Percentiles rank a stretch among this genome's conserved stretches.
Evolutionary conservation across 164 flowering plant species (phyloP).

Genomic region (Tinospora cordifolia): DNA sequence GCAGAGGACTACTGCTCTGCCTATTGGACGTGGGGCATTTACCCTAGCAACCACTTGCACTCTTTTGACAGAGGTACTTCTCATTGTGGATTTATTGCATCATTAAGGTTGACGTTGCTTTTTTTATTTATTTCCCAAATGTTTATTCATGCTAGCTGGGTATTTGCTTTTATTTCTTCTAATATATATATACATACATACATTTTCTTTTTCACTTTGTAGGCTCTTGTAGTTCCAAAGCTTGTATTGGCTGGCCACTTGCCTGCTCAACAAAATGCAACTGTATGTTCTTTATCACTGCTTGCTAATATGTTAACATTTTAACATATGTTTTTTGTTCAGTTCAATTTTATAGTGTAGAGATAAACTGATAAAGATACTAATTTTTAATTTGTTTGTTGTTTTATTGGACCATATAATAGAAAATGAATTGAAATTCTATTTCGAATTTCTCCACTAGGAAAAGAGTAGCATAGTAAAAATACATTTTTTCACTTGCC

Average conservation of each 20-base stretch:
- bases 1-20: conserved; percentile 90
- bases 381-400: neutral
- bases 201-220: conserved; percentile 17
- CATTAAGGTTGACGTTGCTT: neutral
- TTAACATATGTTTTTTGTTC: neutral
- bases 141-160: neutral
- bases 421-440: neutral
- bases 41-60: conserved; percentile 84
- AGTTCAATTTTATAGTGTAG: neutral
- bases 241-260: conserved; percentile 93
- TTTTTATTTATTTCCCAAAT: neutral
- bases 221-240: conserved; percentile 88
- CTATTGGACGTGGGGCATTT: conserved; percentile 95
- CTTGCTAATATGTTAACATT: neutral
- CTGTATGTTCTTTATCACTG: conserved; percentile 42
- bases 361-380: neutral
- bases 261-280: conserved; percentile 98
- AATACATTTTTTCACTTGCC: neutral
- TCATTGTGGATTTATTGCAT: neutral
- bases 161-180: neutral
- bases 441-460: neutral
- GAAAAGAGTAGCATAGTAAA: neutral
- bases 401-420: neutral
- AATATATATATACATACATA: too few relatives aligned
- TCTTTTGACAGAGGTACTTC: conserved; percentile 88